These are phyloP conservation scores for Arthroderma uncinatum DNA, from an alignment of 2,329 filamentous ascomycete species.

Conservation along the genomic window DNA sequence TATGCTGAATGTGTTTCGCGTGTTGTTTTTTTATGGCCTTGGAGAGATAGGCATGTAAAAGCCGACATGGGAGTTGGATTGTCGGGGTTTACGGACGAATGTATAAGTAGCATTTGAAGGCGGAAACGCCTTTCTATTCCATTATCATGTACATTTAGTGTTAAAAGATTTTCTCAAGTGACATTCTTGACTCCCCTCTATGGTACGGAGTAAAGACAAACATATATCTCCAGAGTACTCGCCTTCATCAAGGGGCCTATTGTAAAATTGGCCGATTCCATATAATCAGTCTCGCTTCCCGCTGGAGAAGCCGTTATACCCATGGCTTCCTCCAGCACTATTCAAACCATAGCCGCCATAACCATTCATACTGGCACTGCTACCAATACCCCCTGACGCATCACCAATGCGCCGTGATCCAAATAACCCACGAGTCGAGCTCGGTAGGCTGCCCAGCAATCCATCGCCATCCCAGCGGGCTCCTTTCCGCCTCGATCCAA, in stretches of 20 bases:
- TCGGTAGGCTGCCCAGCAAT: slow-evolving; percentile 25
- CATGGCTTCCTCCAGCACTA: slow-evolving; percentile 21
- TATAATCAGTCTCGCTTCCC: slow-evolving; percentile 34
- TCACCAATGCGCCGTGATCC: slow-evolving; percentile 41
- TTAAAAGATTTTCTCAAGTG: background rate
- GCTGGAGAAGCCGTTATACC: slow-evolving; percentile 23
- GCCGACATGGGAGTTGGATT: too few relatives aligned
- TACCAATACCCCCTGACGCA: slow-evolving; percentile 35
- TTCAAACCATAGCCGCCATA: slow-evolving; percentile 46
- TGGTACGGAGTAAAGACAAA: too few relatives aligned
- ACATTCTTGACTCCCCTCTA: background rate
- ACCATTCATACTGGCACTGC: slow-evolving; percentile 32
- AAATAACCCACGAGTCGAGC: slow-evolving; percentile 18
- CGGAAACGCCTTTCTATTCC: background rate
- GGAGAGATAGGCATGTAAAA: too few relatives aligned
- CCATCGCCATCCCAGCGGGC: slow-evolving; percentile 37
- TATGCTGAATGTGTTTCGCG: background rate
- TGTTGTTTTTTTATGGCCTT: background rate
- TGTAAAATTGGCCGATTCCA: too few relatives aligned
- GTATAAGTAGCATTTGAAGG: background rate
- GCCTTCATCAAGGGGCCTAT: too few relatives aligned
- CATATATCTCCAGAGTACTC: too few relatives aligned
- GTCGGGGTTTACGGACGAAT: background rate
- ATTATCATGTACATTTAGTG: background rate
- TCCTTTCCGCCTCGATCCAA: slow-evolving; percentile 15